Evolutionary conservation across 495 filamentous ascomycete genomes (phyloP).

Genomic region (Podospora didyma): DNA sequence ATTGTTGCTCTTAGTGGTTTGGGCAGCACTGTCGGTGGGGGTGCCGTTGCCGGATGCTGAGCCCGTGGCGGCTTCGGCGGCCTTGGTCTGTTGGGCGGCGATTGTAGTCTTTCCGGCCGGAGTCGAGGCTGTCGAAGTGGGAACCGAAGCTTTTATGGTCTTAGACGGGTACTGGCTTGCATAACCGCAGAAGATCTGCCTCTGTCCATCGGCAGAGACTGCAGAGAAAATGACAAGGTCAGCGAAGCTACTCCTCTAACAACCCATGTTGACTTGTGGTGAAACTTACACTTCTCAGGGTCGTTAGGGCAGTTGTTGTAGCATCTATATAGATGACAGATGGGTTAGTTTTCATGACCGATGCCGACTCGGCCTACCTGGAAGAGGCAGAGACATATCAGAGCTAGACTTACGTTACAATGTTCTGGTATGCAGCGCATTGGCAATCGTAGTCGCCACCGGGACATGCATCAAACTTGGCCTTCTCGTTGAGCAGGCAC

Average conservation of each 20-base stretch:
- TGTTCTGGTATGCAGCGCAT: constrained; percentile 31
- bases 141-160: constrained; percentile 11
- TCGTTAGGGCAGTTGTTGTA: constrained; percentile 50
- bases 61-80: constrained; percentile 12
- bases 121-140: constrained; percentile 9
- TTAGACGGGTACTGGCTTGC: constrained; percentile 31
- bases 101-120: constrained; percentile 6
- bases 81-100: constrained; percentile 1
- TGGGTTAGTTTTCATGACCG: neutral
- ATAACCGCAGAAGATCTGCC: constrained; percentile 39
- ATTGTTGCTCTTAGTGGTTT: constrained; percentile 20
- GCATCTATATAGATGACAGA: constrained; percentile 26
- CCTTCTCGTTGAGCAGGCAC: constrained; percentile 36
- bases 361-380: too few species aligned
- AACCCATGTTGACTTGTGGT: neutral
- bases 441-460: constrained; percentile 37
- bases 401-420: constrained; percentile 32
- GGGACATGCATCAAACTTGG: constrained; percentile 32
- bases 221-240: neutral
- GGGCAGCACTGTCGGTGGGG: constrained; percentile 17
- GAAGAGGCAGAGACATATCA: neutral
- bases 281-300: constrained; percentile 19
- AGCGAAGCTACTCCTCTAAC: neutral
- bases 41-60: constrained; percentile 7
- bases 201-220: constrained; percentile 25